Evolutionary conservation across 352 stramenopile species (phyloP).

Genomic region (Phytopythium litorale): DNA sequence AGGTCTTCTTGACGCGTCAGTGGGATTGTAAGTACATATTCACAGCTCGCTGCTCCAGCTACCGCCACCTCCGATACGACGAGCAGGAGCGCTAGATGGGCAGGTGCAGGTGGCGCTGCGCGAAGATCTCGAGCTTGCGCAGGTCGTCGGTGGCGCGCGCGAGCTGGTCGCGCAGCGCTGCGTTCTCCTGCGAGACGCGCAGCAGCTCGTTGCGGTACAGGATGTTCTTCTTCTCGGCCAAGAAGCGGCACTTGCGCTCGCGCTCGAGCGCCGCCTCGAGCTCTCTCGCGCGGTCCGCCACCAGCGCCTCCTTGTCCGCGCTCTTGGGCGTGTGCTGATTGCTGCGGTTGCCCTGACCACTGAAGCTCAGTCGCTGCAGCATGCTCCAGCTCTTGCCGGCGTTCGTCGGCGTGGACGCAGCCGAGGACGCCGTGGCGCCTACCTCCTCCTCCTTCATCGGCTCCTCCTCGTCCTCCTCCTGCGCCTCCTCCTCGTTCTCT

Average conservation of each 20-base stretch:
- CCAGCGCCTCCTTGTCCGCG: conserved; percentile 22
- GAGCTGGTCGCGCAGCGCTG: conserved; percentile 38
- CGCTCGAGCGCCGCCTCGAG: conserved; percentile 44
- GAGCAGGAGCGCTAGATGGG: conserved; percentile 19
- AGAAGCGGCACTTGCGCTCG: conserved; percentile 68
- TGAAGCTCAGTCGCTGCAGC: conserved; percentile 28
- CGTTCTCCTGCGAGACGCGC: conserved; percentile 52
- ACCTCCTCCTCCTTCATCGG: conserved; percentile 10
- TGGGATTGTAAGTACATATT: not conserved
- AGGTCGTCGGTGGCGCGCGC: conserved; percentile 13
- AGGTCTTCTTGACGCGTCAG: too few species aligned
- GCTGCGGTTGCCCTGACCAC: not conserved
- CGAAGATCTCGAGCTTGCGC: conserved; percentile 22
- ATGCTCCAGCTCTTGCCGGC: conserved; percentile 31
- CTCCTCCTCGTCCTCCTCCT: conserved; percentile 8
- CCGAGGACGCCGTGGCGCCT: conserved; percentile 5
- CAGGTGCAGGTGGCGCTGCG: conserved; percentile 28
- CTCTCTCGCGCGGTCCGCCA: conserved; percentile 15
- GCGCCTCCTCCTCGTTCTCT: conserved; percentile 7
- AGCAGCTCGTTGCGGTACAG: conserved; percentile 68
- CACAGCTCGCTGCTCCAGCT: not conserved
- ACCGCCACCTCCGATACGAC: too few species aligned
- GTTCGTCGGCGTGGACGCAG: conserved; percentile 3
- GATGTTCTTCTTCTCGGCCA: conserved; percentile 73
- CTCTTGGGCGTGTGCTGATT: conserved; percentile 3